These are phyloP conservation scores for Cyclotella sp. DNA, from an alignment of 108 stramenopile genomes.

Conservation along the genomic window DNA sequence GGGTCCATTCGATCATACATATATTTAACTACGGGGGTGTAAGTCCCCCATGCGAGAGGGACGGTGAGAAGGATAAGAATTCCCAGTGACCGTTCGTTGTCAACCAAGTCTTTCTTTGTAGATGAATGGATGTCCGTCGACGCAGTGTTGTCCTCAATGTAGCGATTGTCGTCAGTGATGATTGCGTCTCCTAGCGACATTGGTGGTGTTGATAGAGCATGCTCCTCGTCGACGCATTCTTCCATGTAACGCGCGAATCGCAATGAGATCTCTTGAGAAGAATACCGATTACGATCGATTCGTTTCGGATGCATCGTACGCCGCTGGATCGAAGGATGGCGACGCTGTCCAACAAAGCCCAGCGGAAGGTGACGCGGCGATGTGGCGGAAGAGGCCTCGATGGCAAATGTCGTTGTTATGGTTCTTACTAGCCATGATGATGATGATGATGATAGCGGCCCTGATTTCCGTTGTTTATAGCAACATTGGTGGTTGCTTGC, in stretches of 20 bases:
- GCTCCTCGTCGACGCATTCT: background rate
- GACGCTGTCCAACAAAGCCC: background rate
- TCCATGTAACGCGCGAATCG: background rate
- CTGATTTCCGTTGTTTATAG: too few species aligned
- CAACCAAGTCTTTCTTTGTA: background rate
- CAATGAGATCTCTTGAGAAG: background rate
- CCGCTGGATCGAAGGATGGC: background rate
- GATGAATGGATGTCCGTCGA: background rate
- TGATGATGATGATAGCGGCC: background rate
- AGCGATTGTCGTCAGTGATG: too few species aligned
- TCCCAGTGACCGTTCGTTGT: conserved; percentile 49
- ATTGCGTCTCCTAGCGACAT: background rate
- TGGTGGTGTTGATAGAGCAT: background rate
- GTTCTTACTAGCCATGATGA: background rate
- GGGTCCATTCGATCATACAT: conserved; percentile 75
- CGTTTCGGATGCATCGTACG: background rate
- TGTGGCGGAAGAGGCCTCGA: background rate
- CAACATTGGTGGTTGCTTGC: too few species aligned
- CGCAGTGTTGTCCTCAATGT: too few species aligned
- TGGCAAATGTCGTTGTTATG: background rate
- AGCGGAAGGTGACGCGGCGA: background rate
- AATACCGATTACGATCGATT: background rate
- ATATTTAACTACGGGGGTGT: conserved; percentile 82
- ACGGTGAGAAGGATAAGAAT: conserved; percentile 77
- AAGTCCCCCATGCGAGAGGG: conserved; percentile 87